Conservation (phyloP, 441 rosid genomes). For the Arabidopsis lyrata region DNA sequence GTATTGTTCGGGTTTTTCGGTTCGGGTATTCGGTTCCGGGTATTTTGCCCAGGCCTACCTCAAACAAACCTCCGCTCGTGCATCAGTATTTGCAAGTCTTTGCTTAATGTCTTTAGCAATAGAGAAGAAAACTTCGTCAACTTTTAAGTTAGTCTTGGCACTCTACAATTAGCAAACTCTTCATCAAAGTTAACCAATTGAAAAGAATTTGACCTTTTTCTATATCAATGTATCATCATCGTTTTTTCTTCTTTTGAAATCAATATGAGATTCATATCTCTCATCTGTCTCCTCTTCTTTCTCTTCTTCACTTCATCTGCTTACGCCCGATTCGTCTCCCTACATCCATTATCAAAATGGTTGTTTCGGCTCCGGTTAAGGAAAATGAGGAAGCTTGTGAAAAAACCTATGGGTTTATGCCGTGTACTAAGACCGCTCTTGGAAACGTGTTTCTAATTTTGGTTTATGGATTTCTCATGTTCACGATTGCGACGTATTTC, state of each 20-base stretch:
- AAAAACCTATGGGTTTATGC: constrained; percentile 89
- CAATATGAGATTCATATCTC: constrained; percentile 41
- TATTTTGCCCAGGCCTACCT: too few species aligned
- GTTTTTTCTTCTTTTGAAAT: constrained; percentile 2
- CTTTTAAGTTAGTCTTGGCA: constrained; percentile 85
- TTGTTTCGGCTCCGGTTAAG: constrained; percentile 27
- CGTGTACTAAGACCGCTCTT: constrained; percentile 76
- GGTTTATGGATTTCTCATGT: too few species aligned
- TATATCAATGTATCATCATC: too few species aligned
- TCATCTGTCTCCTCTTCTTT: constrained; percentile 39
- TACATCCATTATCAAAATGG: constrained; percentile 25
- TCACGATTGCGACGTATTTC: too few species aligned
- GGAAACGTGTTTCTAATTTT: constrained; percentile 92
- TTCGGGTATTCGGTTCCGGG: too few species aligned
- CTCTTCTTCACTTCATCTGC: constrained; percentile 34
- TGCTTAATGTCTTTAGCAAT: too few species aligned
- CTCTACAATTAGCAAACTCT: constrained; percentile 53
- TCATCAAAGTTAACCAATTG: constrained; percentile 7
- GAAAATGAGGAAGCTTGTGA: constrained; percentile 64
- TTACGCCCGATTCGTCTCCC: constrained; percentile 45
- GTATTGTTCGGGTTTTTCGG: too few species aligned
- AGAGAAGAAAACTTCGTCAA: constrained; percentile 93
- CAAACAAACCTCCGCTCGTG: constrained; percentile 41
- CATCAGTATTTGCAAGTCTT: constrained; percentile 82
- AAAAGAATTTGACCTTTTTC: too few species aligned